Percentiles rank a stretch among this genome's conserved stretches.
Conservation (phyloP, 2,329 filamentous ascomycete genomes). For the Falciphora oryzae region DNA sequence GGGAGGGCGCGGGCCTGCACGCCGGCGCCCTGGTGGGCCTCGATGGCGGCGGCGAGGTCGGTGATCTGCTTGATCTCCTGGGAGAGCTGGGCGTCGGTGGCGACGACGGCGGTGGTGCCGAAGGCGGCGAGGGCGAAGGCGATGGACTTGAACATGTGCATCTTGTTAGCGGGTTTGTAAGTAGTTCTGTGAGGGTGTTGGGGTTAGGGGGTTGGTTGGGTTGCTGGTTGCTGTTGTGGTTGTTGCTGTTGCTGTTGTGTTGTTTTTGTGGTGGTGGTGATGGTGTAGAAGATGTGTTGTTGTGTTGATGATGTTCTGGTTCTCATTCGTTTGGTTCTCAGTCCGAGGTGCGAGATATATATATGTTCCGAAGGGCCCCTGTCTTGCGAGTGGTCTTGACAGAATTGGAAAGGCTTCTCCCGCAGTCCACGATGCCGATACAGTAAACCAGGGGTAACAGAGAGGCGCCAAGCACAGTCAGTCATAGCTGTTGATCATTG, state of each 20-base stretch:
- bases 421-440: not conserved
- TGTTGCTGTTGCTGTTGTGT: not conserved
- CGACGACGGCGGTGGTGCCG: not conserved
- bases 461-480: not conserved
- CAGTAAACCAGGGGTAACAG: not conserved
- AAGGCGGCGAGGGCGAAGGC: not conserved
- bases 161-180: not conserved
- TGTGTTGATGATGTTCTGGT: not conserved
- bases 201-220: no score
- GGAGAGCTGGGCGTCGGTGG: not conserved
- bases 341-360: not conserved
- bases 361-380: not conserved
- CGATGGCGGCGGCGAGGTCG: not conserved
- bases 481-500: not conserved
- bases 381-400: not conserved
- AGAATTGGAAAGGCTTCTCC: not conserved
- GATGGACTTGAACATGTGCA: not conserved
- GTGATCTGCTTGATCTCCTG: not conserved
- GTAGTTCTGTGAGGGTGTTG: not conserved
- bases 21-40: not conserved
- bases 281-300: not conserved
- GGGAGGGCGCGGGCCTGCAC: not conserved
- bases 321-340: not conserved
- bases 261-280: not conserved
- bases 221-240: no score